These are phyloP conservation scores for Pythium inflatum DNA, from an alignment of 352 stramenopile genomes.

Conservation along the genomic window DNA sequence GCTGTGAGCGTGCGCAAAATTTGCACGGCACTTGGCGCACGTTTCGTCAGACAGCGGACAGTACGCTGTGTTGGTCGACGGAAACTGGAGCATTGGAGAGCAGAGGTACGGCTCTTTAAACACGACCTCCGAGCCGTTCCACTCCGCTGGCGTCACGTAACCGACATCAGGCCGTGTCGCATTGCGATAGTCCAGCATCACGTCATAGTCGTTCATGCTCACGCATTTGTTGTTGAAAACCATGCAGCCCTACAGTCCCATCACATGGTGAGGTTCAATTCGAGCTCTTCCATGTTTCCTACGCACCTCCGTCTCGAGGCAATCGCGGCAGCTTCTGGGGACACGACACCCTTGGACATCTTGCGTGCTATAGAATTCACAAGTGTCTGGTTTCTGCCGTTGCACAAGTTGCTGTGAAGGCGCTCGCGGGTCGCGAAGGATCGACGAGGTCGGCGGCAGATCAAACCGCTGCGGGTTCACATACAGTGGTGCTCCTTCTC, in stretches of 20 bases:
- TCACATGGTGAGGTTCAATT: neutral
- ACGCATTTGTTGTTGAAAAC: neutral
- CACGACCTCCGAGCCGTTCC: neutral
- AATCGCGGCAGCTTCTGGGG: neutral
- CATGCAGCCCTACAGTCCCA: neutral
- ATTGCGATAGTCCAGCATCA: neutral
- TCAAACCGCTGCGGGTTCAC: neutral
- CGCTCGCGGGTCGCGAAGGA: neutral
- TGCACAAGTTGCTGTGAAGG: neutral
- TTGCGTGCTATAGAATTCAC: neutral
- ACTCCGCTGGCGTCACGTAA: neutral
- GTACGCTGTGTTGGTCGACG: conserved; percentile 3
- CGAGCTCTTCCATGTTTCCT: too few species aligned
- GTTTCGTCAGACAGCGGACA: too few species aligned
- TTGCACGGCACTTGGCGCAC: neutral
- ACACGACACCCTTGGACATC: neutral
- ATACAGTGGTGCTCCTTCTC: too few species aligned
- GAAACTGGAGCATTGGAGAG: neutral
- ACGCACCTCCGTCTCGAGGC: conserved; percentile 3
- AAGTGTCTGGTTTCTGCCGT: neutral
- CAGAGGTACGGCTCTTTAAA: neutral
- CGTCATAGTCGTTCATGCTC: neutral
- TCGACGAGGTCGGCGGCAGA: neutral
- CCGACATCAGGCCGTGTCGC: neutral
- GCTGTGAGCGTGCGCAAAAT: too few species aligned